Conservation (phyloP, 352 stramenopile genomes). For the Saprolegnia parasitica region DNA sequence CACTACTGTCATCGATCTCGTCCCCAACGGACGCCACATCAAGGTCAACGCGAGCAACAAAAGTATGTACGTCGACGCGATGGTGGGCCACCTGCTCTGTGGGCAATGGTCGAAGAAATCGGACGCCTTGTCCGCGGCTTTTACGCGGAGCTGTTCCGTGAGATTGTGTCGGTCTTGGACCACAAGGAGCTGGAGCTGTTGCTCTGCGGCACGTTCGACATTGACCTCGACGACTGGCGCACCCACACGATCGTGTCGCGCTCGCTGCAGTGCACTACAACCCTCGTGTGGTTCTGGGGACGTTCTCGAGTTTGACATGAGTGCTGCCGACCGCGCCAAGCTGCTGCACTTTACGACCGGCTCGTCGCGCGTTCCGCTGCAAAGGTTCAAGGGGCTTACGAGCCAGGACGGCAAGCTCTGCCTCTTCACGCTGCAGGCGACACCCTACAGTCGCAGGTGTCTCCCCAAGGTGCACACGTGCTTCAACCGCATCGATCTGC, state of each 20-base stretch:
- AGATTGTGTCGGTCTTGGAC: slow-evolving; percentile 95
- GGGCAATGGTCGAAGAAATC: slow-evolving; percentile 87
- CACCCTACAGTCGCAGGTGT: slow-evolving; percentile 51
- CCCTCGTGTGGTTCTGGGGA: slow-evolving; percentile 75
- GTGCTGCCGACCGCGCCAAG: slow-evolving; percentile 63
- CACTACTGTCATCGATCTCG: slow-evolving; percentile 58
- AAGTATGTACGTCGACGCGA: slow-evolving; percentile 88
- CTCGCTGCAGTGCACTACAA: slow-evolving; percentile 41
- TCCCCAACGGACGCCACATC: slow-evolving; percentile 45
- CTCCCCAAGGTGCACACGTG: slow-evolving; percentile 81
- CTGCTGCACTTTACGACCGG: slow-evolving; percentile 85
- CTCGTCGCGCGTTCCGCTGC: slow-evolving; percentile 72
- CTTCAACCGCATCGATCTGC: slow-evolving; percentile 81
- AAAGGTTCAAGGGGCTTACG: slow-evolving; percentile 73
- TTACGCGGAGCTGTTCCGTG: slow-evolving; percentile 95
- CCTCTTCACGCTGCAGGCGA: slow-evolving; percentile 52
- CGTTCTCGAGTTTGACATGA: slow-evolving; percentile 42
- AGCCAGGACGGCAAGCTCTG: slow-evolving; percentile 80
- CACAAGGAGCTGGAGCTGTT: slow-evolving; percentile 94
- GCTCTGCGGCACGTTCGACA: slow-evolving; percentile 65
- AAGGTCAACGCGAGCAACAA: slow-evolving; percentile 94
- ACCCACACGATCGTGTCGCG: slow-evolving; percentile 53
- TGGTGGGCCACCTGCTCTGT: slow-evolving; percentile 93
- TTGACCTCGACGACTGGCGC: slow-evolving; percentile 86
- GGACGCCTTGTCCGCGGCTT: slow-evolving; percentile 84